phyloP scores from a whole-genome alignment of 2,329 filamentous ascomycete species.

The Sclerotiophoma versabilis region DNA sequence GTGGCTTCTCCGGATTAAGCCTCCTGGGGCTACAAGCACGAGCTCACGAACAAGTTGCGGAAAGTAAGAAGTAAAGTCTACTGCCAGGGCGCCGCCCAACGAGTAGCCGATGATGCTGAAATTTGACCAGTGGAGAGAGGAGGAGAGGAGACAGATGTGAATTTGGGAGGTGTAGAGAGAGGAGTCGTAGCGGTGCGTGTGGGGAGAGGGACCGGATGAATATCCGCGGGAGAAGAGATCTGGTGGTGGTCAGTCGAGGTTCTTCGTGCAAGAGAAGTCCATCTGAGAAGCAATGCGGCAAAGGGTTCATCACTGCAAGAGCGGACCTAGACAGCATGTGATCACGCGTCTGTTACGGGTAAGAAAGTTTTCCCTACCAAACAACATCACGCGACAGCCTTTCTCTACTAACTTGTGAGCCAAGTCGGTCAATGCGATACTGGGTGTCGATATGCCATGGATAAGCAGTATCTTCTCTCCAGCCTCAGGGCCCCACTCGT shows the following conservation, averaged over 20 bases:
- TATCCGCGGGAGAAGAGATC: conserved; percentile 81
- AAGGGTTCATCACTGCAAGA: too few relatives aligned
- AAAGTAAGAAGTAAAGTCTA: conserved; percentile 73
- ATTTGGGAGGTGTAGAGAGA: conserved; percentile 77
- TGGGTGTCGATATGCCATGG: conserved; percentile 83
- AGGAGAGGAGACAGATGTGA: conserved; percentile 73
- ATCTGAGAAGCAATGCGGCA: too few relatives aligned
- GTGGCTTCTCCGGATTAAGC: conserved; percentile 72
- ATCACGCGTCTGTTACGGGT: background rate
- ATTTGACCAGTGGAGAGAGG: conserved; percentile 59
- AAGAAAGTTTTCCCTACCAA: conserved; percentile 59
- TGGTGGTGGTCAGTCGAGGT: conserved; percentile 37
- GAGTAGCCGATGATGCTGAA: conserved; percentile 83
- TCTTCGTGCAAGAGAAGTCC: too few relatives aligned
- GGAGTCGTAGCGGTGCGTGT: conserved; percentile 72
- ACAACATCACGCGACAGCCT: conserved; percentile 80
- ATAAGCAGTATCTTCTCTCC: conserved; percentile 77
- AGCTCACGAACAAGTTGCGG: conserved; percentile 72
- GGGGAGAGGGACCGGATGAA: conserved; percentile 68
- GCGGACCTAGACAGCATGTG: too few relatives aligned
- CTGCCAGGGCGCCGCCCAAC: conserved; percentile 76
- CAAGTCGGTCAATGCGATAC: conserved; percentile 70
- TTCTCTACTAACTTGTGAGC: conserved; percentile 69
- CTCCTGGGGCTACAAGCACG: conserved; percentile 79
- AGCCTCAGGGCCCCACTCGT: conserved; percentile 78